A percentile compares a stretch with the other conserved stretches of the same genome.
Conservation (phyloP, 148 eudicot genomes). For the Pharnaceum exiguum region DNA sequence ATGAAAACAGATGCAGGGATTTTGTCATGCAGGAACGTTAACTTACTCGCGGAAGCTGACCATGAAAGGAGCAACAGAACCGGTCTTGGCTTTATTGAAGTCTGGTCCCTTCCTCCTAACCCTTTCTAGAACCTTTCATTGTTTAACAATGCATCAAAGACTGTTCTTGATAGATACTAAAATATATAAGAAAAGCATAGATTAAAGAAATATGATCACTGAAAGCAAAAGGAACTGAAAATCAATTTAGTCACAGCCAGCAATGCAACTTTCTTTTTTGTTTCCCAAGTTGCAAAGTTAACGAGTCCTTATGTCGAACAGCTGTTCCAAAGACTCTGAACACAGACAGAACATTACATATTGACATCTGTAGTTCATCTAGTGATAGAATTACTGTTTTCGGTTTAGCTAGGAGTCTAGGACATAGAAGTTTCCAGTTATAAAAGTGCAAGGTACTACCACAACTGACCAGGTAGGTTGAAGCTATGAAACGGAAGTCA, state of each 20-base stretch:
- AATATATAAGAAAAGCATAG: not conserved
- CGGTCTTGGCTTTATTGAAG: conserved; percentile 71
- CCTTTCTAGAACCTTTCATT: conserved; percentile 79
- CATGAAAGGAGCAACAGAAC: conserved; percentile 88
- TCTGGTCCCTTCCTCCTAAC: conserved; percentile 73
- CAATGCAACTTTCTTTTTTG: too few species aligned
- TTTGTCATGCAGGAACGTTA: conserved; percentile 2
- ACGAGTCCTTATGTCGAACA: too few species aligned
- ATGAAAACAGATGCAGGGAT: not conserved
- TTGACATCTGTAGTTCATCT: too few species aligned
- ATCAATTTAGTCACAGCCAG: not conserved
- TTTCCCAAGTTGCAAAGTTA: too few species aligned
- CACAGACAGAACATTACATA: too few species aligned
- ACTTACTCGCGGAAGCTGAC: conserved; percentile 97
- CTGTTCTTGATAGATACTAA: conserved; percentile 1
- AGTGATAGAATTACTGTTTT: too few species aligned
- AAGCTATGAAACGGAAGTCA: too few species aligned
- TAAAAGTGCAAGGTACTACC: too few species aligned
- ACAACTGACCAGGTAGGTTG: too few species aligned
- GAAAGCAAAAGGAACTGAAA: not conserved
- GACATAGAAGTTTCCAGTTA: too few species aligned
- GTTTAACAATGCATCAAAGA: conserved; percentile 16
- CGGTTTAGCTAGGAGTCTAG: too few species aligned
- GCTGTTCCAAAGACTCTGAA: too few species aligned
- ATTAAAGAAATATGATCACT: not conserved